Evolutionary conservation across 768 basidiomycete genomes (phyloP), one percentile per base, ranked within the genome.

Genomic region (Lanmaoa rubissima): DNA sequence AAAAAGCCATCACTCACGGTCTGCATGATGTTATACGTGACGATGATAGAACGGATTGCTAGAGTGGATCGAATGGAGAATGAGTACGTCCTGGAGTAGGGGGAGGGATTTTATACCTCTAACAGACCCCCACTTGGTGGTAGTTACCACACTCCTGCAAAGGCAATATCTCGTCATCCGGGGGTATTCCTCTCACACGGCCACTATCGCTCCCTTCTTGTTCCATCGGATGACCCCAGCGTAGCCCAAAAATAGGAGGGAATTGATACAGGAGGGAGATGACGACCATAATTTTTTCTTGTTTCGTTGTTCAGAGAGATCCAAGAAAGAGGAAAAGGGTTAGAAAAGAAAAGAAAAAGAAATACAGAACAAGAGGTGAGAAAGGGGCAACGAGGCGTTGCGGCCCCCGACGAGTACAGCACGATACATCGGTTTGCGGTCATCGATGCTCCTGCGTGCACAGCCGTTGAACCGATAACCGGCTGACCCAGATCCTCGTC

Each of bases 11-110:
- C 36, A 54, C 63, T 42, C 38, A 64, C 63, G 7, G 40, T 62
- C 38, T 65, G 64, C 63, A 64, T 62, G 40, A 38, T 48, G 11
- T 0, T 24, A 2, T 10, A 14, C 3, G 11, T n/a, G 53, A 44
- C 16, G 42, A 8, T 47, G 35, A 44, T 49, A 6, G 17, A 42
- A 42, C 4, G 41, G 42, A 38, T 39, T 51, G 12, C 1, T 51
- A 6, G 28, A 28, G 28, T 28, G 11, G 41, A 24, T 38, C 5
- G 19, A 36, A n/a, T 52, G 21, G 53, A 31, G 38, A 5, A 53
- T 19, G 19, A 32, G 35, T 12, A 24, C 35, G 10, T 26, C 35
- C 9, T 11, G 17, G 5, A 12, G 6, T 3, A 19, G 2, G 46
- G 5, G 35, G 19, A 16, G 24, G 24, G n/a, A 6, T 24, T 50